These are phyloP conservation scores for Alloteropsis semialata DNA, from an alignment of 176 grass and related monocot genomes.

Conservation along the genomic window DNA sequence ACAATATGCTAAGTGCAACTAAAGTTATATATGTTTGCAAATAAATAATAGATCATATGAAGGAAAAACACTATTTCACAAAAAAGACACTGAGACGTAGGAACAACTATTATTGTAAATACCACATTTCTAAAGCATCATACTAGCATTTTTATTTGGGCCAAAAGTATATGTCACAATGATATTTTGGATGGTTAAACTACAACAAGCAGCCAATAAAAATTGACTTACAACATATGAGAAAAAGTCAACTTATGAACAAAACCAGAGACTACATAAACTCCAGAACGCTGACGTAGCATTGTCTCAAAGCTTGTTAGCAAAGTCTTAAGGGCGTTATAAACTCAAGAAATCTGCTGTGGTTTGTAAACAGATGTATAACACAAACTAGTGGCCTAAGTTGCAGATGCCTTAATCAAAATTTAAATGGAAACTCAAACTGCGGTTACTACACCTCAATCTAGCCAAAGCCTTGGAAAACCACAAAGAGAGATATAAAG, in stretches of 20 bases:
- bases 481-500: background rate
- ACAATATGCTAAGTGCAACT: slow-evolving; percentile 15
- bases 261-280: background rate
- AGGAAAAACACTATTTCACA: background rate
- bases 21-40: slow-evolving; percentile 10
- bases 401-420: background rate
- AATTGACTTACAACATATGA: background rate
- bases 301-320: background rate
- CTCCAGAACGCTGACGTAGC: slow-evolving; percentile 11
- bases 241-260: background rate
- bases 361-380: background rate
- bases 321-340: background rate
- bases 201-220: slow-evolving; percentile 9
- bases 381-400: slow-evolving; percentile 5
- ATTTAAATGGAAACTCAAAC: background rate
- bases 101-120: slow-evolving; percentile 4
- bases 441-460: slow-evolving; percentile 3
- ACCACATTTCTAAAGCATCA: slow-evolving; percentile 15
- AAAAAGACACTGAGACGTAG: background rate
- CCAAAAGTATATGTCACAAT: slow-evolving; percentile 9
- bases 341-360: background rate
- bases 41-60: background rate
- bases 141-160: background rate
- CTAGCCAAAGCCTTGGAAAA: background rate
- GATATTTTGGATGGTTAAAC: background rate